These are phyloP conservation scores for Skeletonema marinoi DNA, from an alignment of 108 stramenopile species.

Conservation along the genomic window DNA sequence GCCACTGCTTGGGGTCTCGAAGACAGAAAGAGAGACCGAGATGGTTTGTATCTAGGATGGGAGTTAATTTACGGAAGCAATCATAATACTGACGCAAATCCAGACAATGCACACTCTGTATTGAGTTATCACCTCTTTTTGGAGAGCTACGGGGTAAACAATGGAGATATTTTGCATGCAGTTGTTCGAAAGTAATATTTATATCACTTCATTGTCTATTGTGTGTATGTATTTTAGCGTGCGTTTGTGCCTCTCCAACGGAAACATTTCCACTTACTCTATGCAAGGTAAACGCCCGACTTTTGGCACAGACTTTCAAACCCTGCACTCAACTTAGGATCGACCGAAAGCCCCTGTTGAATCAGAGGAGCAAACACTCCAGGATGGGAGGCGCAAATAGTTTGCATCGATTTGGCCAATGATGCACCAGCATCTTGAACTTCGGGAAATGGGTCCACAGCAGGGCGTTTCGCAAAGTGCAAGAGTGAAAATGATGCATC, in stretches of 20 bases:
- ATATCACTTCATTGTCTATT: background rate
- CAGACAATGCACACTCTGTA: background rate
- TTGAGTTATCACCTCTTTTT: constrained; percentile 46
- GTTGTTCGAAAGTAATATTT: constrained; percentile 26
- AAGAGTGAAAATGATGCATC: constrained; percentile 81
- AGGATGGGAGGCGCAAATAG: constrained; percentile 52
- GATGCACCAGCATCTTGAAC: constrained; percentile 55
- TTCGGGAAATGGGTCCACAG: constrained; percentile 74
- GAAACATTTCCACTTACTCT: constrained; percentile 7
- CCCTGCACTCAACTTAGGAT: constrained; percentile 67
- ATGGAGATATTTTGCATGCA: constrained; percentile 39
- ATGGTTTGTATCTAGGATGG: constrained; percentile 25
- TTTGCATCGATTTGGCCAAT: constrained; percentile 58
- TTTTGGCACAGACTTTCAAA: constrained; percentile 64
- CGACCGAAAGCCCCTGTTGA: constrained; percentile 55
- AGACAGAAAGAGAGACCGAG: constrained; percentile 20
- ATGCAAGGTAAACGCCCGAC: constrained; percentile 38
- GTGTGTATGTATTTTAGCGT: background rate
- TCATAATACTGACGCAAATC: background rate
- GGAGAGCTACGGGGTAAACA: constrained; percentile 21
- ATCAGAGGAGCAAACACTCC: constrained; percentile 67
- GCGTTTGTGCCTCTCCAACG: background rate
- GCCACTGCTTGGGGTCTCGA: constrained; percentile 13
- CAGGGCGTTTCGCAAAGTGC: constrained; percentile 63
- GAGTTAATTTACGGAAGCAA: constrained; percentile 12